These are phyloP conservation scores for Fusarium nanum DNA, from an alignment of 2,329 filamentous ascomycete species.

Conservation along the genomic window DNA sequence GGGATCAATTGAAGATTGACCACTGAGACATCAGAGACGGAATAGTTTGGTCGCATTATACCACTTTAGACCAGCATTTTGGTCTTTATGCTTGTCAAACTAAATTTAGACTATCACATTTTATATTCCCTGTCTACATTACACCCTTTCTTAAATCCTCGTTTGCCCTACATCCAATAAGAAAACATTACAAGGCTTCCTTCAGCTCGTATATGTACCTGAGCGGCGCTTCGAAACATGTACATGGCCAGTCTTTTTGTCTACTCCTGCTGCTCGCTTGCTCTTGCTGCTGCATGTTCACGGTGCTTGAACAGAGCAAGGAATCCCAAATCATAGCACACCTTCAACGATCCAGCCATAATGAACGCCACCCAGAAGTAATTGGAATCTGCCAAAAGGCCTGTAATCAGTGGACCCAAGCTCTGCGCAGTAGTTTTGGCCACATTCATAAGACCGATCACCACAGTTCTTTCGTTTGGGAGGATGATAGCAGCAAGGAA, in stretches of 20 bases:
- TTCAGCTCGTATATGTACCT: neutral
- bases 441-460: constrained; percentile 77
- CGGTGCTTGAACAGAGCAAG: constrained; percentile 52
- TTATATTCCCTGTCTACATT: no score
- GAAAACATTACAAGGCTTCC: fast-evolving
- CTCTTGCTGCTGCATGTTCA: constrained; percentile 23
- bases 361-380: constrained; percentile 73
- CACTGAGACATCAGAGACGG: neutral
- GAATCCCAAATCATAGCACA: constrained; percentile 69
- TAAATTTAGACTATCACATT: neutral
- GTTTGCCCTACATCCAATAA: neutral
- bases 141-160: neutral
- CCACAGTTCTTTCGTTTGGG: constrained; percentile 74
- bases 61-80: neutral
- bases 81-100: neutral
- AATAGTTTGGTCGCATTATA: neutral
- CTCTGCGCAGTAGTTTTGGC: constrained; percentile 74
- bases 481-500: constrained; percentile 75
- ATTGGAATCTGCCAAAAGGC: constrained; percentile 66
- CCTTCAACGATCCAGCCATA: constrained; percentile 71
- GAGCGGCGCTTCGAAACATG: no score
- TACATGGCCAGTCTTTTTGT: no score
- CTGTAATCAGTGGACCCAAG: constrained; percentile 71
- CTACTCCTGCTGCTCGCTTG: neutral
- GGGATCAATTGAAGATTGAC: neutral